phyloP scores from a whole-genome alignment of 108 stramenopile genomes.

The Aurantiochytrium sp. region DNA sequence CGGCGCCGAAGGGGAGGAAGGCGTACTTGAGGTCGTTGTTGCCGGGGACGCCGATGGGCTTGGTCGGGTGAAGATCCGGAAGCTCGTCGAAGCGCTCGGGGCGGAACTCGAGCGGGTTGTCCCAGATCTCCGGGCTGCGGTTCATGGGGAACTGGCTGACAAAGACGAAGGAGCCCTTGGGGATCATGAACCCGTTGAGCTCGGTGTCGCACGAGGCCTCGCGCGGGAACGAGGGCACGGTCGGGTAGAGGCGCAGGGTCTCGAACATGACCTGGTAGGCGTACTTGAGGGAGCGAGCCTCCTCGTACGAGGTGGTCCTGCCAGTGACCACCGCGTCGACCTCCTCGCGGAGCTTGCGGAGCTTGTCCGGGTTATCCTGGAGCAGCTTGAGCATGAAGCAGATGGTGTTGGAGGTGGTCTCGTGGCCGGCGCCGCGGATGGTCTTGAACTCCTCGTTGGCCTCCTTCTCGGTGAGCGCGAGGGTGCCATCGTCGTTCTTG shows the following conservation, averaged over 20 bases:
- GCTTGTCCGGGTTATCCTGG: slow-evolving; percentile 17
- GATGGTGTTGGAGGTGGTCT: slow-evolving; percentile 7
- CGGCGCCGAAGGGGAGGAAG: not conserved
- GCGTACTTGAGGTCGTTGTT: slow-evolving; percentile 28
- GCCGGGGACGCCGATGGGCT: slow-evolving; percentile 8
- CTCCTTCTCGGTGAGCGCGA: not conserved
- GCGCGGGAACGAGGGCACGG: not conserved
- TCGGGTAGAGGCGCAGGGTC: not conserved
- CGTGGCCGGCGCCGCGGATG: slow-evolving; percentile 18
- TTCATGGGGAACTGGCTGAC: not conserved
- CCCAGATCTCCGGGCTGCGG: slow-evolving; percentile 11
- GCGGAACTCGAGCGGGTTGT: not conserved
- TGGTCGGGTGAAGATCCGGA: slow-evolving; percentile 30
- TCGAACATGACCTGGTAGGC: slow-evolving; percentile 24
- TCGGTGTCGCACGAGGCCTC: not conserved
- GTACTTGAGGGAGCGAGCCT: not conserved
- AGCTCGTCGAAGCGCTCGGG: slow-evolving; percentile 27
- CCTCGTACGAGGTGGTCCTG: not conserved
- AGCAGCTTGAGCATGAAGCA: slow-evolving; percentile 28
- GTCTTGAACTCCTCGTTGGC: slow-evolving; percentile 29
- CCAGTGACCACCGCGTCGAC: not conserved
- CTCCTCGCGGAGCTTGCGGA: not conserved
- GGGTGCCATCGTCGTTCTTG: slow-evolving; percentile 14
- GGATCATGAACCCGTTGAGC: not conserved
- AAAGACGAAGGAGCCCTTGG: slow-evolving; percentile 9